A percentile compares a stretch with the other conserved stretches of the same genome.
phyloP scores from a whole-genome alignment of 805 yeast genomes.

The Sugiyamaella qingdaonensis region DNA sequence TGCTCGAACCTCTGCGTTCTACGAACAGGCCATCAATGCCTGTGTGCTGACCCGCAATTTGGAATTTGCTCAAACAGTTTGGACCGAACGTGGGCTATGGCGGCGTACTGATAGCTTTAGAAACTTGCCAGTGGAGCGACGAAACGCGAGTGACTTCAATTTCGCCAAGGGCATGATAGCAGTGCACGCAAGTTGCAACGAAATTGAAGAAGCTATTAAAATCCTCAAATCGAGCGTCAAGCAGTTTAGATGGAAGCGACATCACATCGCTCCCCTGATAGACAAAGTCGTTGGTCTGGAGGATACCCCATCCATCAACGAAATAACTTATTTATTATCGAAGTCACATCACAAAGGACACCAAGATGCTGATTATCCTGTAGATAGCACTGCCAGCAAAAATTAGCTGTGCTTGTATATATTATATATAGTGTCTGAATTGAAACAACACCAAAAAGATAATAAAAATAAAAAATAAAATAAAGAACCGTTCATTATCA shows the following conservation, averaged over 20 bases:
- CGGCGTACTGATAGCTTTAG: conserved; percentile 56
- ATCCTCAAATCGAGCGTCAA: conserved; percentile 62
- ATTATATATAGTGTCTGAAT: neutral
- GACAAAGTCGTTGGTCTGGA: conserved; percentile 42
- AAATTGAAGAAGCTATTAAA: conserved; percentile 64
- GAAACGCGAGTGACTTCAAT: conserved; percentile 50
- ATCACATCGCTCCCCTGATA: conserved; percentile 33
- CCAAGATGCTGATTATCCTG: neutral
- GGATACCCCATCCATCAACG: conserved; percentile 30
- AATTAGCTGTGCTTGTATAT: neutral
- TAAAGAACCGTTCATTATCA: neutral
- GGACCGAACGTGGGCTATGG: conserved; percentile 76
- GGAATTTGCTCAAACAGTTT: conserved; percentile 58
- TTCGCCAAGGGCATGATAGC: conserved; percentile 72
- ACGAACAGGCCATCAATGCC: conserved; percentile 61
- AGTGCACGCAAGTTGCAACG: conserved; percentile 50
- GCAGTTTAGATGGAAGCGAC: conserved; percentile 64
- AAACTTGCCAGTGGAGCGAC: conserved; percentile 33
- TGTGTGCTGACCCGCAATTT: conserved; percentile 53
- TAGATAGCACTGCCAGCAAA: conserved; percentile 3
- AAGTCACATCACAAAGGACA: neutral
- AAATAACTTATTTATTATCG: conserved; percentile 5
- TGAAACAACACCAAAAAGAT: neutral
- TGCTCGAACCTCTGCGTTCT: conserved; percentile 46
- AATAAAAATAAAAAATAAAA: neutral